Percentiles rank a stretch among this genome's conserved stretches.
Conservation (phyloP, 1,284 basidiomycete genomes). For the Ustilago loliicola region DNA sequence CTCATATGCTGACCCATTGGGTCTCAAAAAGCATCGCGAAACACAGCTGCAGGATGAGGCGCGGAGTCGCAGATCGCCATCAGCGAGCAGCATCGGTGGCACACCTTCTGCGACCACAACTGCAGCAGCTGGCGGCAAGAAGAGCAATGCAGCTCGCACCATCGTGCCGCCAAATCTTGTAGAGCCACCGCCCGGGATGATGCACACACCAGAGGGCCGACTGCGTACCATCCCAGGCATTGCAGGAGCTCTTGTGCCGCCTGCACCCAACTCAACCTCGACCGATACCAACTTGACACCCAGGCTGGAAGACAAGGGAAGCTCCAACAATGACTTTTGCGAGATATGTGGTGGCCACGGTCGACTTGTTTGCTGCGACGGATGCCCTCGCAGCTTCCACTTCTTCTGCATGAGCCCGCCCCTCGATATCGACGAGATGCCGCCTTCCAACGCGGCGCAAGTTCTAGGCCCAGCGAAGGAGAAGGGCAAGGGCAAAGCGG, state of each 20-base stretch:
- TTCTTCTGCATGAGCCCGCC: constrained; percentile 96
- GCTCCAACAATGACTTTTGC: constrained; percentile 92
- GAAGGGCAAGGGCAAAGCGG: constrained; percentile 45
- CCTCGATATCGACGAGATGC: constrained; percentile 85
- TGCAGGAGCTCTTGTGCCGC: constrained; percentile 36
- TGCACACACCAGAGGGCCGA: constrained; percentile 35
- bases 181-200: constrained; percentile 44
- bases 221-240: constrained; percentile 49
- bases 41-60: constrained; percentile 28
- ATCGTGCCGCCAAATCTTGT: constrained; percentile 38
- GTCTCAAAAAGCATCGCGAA: constrained; percentile 44
- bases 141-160: constrained; percentile 32
- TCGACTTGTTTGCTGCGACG: constrained; percentile 88
- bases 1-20: constrained; percentile 37
- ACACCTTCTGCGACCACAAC: constrained; percentile 10
- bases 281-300: constrained; percentile 34
- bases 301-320: constrained; percentile 40
- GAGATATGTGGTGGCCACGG: constrained; percentile 83
- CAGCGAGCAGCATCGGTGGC: constrained; percentile 31
- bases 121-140: constrained; percentile 21
- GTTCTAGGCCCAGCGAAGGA: constrained; percentile 42
- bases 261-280: constrained; percentile 19
- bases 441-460: constrained; percentile 67
- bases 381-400: constrained; percentile 95
- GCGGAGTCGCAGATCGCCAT: constrained; percentile 38